Evolutionary conservation across 1,284 basidiomycete species (phyloP), one percentile per base, ranked within the genome.

Genomic region (Cystobasidiaceae sp.): DNA sequence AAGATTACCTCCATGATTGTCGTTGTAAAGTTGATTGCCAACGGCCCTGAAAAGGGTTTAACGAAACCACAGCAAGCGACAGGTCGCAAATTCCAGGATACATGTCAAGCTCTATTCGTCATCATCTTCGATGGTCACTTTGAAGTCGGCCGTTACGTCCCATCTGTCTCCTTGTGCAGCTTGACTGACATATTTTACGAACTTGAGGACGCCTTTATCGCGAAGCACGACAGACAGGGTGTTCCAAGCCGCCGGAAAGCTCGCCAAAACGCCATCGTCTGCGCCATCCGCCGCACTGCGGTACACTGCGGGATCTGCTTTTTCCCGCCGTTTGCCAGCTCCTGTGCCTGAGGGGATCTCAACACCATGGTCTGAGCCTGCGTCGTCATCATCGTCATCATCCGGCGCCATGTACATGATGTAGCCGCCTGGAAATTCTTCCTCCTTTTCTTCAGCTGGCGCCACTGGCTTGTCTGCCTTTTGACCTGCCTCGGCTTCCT

Each of bases 141-240:
- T 89, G 77, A 88, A 94, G 77, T 96, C 92, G 7, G 85, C 86
- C 69, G 85, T 89, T 1, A 94, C 79, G 75, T 96, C 92, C 90
- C 90, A 96, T 58, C 92, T 81, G 52, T 89, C 90, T 7, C 90
- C 89, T 41, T 86, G 84, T 0, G 92, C 92, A 1, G 84, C 83
- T 9, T 89, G 88, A 27, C 87, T 88, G n/a, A 94, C 84, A 72
- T 94, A 96, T 77, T 94, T 96, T 68, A 93, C 89, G 75, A 94
- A 96, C 44, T 84, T 83, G 86, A 97, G 87, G 49, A 98, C 93
- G 19, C 89, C 86, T 71, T 93, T 89, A 77, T 98, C 94, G 21
- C 94, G 83, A 68, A 97, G 79, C 19, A 96, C 94, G 34, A 98
- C 82, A 44, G 93, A 81, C 34, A 98, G 81, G 37, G 87, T 84